Evolutionary conservation across 2,329 filamentous ascomycete genomes (phyloP).

Genomic region (Aschersonia sp.): DNA sequence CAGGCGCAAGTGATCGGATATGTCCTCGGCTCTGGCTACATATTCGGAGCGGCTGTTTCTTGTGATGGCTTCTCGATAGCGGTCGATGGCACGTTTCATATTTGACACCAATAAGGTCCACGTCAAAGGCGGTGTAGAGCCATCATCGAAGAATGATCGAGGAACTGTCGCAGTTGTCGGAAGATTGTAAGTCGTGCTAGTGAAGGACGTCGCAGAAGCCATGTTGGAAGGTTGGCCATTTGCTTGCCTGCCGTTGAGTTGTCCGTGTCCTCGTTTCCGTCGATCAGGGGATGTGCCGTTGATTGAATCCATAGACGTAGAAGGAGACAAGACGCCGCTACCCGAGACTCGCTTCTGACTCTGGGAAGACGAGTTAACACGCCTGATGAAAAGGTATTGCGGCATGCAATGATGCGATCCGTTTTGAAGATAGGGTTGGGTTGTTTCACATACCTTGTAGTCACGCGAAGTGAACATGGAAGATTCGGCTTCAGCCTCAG

Average conservation of each 20-base stretch:
- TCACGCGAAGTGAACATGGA: constrained; percentile 51
- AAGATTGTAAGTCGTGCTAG: constrained; percentile 40
- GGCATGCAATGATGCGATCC: too few relatives aligned
- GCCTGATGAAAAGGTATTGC: too few relatives aligned
- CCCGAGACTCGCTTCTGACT: constrained; percentile 52
- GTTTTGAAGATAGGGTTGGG: too few relatives aligned
- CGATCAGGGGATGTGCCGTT: constrained; percentile 50
- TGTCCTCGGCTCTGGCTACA: constrained; percentile 89
- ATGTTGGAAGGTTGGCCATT: constrained; percentile 34
- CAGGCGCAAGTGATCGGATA: constrained; percentile 87
- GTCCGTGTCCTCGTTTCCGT: constrained; percentile 42
- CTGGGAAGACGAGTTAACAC: constrained; percentile 15
- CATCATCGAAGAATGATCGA: constrained; percentile 81
- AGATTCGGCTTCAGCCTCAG: constrained; percentile 68
- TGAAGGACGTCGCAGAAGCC: constrained; percentile 47
- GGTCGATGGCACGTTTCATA: constrained; percentile 81
- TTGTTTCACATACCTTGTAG: constrained; percentile 41
- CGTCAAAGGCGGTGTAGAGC: constrained; percentile 62
- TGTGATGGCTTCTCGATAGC: constrained; percentile 80
- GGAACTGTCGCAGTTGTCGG: constrained; percentile 50
- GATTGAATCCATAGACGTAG: constrained; percentile 83
- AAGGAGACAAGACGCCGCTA: constrained; percentile 62
- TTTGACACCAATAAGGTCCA: constrained; percentile 86
- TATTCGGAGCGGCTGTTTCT: constrained; percentile 77
- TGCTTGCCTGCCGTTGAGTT: constrained; percentile 22